Conservation (phyloP, 106 monocot species). For the Platanthera guangdongensis region DNA sequence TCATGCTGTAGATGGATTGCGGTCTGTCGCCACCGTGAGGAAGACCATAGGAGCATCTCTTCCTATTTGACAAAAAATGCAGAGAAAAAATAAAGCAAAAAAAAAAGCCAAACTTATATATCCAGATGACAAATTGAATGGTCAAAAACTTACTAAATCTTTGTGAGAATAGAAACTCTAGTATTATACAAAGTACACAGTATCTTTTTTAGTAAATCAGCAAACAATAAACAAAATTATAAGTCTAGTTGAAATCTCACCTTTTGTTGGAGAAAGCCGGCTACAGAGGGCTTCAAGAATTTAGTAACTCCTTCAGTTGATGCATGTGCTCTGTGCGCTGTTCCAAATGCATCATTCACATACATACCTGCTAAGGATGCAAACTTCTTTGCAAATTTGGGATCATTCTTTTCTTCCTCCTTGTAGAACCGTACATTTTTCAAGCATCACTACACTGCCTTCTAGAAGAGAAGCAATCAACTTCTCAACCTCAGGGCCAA, state of each 20-base stretch:
- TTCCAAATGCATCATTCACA: constrained; percentile 91
- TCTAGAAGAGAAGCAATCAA: constrained; percentile 53
- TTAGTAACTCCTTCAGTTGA: constrained; percentile 82
- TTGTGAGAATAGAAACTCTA: not conserved
- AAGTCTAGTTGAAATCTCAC: constrained; percentile 15
- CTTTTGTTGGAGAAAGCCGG: constrained; percentile 64
- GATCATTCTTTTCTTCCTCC: constrained; percentile 94
- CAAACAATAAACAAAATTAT: constrained; percentile 2
- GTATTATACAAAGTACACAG: not conserved
- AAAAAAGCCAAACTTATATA: not conserved
- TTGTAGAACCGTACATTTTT: constrained; percentile 86
- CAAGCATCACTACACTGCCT: constrained; percentile 72
- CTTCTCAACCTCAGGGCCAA: constrained; percentile 78
- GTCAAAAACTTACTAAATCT: not conserved
- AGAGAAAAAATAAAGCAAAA: not conserved
- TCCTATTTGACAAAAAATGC: not conserved
- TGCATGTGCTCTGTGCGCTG: constrained; percentile 71
- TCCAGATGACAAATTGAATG: not conserved
- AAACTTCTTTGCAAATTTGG: constrained; percentile 83
- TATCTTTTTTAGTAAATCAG: not conserved
- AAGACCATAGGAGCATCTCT: too few species aligned
- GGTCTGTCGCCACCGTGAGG: too few species aligned
- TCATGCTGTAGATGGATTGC: too few species aligned
- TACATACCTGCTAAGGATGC: constrained; percentile 82
- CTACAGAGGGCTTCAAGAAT: constrained; percentile 58